These are phyloP conservation scores for Testicularia cyperi DNA, from an alignment of 1,284 basidiomycete species.

Conservation along the genomic window DNA sequence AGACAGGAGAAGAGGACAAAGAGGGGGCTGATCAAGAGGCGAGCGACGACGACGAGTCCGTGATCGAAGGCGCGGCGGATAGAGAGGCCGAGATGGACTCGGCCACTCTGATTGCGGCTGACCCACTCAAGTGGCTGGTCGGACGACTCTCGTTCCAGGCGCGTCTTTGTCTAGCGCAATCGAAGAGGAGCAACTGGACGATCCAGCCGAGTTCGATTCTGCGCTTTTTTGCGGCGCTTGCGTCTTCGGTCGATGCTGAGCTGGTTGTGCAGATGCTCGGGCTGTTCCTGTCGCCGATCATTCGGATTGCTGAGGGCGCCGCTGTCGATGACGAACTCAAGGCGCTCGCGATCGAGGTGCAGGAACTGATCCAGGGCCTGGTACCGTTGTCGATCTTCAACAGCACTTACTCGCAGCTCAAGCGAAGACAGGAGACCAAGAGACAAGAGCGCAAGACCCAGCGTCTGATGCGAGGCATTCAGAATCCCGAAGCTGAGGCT, in stretches of 20 bases:
- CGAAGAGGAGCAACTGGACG: constrained; percentile 67
- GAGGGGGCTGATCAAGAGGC: constrained; percentile 10
- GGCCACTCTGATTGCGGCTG: constrained; percentile 49
- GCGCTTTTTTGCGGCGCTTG: constrained; percentile 62
- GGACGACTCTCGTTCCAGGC: constrained; percentile 88
- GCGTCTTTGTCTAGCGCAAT: constrained; percentile 60
- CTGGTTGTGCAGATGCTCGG: constrained; percentile 71
- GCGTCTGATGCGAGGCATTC: constrained; percentile 63
- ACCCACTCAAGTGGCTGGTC: constrained; percentile 86
- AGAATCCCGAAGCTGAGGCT: constrained; percentile 45
- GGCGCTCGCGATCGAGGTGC: constrained; percentile 77
- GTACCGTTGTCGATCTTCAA: constrained; percentile 83
- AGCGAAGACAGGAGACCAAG: constrained; percentile 71
- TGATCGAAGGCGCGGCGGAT: constrained; percentile 33
- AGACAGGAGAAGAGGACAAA: constrained; percentile 43
- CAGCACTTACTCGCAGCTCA: constrained; percentile 74
- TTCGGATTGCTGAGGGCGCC: constrained; percentile 77
- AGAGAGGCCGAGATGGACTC: constrained; percentile 35
- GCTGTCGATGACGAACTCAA: constrained; percentile 79
- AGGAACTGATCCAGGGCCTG: constrained; percentile 81
- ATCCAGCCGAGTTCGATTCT: constrained; percentile 77
- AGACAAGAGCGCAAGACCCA: constrained; percentile 74
- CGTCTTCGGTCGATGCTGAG: constrained; percentile 9
- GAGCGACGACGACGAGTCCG: constrained; percentile 20
- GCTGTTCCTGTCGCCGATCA: constrained; percentile 82